phyloP scores from a whole-genome alignment of 176 grass and related monocot species.

The Pharus latifolius region DNA sequence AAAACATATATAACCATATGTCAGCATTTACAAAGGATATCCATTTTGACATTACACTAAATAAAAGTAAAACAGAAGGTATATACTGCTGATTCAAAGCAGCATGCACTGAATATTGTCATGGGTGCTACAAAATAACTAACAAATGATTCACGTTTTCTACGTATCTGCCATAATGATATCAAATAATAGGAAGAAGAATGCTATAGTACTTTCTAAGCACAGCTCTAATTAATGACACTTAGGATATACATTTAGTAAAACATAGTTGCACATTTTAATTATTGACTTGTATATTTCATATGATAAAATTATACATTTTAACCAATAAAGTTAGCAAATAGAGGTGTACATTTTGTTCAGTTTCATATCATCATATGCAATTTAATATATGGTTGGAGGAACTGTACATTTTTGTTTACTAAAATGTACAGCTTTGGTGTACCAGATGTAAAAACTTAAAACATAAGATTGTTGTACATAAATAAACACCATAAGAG shows the following conservation, averaged over 20 bases:
- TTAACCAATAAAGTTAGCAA: not conserved
- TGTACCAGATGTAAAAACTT: no score
- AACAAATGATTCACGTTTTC: not conserved
- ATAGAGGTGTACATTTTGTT: not conserved
- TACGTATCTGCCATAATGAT: not conserved
- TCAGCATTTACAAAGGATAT: no score
- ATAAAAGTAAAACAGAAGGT: not conserved
- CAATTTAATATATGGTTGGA: no score
- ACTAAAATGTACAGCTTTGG: no score
- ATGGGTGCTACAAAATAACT: not conserved
- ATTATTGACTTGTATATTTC: not conserved
- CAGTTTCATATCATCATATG: no score
- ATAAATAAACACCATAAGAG: no score
- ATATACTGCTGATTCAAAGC: not conserved
- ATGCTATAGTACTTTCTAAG: not conserved
- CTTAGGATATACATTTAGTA: not conserved
- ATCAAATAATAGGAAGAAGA: not conserved
- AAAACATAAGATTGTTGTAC: no score
- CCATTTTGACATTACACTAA: not conserved
- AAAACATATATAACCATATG: slow-evolving; percentile 2
- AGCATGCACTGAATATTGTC: no score
- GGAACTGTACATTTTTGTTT: no score
- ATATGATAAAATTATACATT: not conserved
- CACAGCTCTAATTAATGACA: not conserved
- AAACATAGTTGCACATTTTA: not conserved